Evolutionary conservation across 1,284 basidiomycete species (phyloP).

Genomic region (Omphalotus olearius): DNA sequence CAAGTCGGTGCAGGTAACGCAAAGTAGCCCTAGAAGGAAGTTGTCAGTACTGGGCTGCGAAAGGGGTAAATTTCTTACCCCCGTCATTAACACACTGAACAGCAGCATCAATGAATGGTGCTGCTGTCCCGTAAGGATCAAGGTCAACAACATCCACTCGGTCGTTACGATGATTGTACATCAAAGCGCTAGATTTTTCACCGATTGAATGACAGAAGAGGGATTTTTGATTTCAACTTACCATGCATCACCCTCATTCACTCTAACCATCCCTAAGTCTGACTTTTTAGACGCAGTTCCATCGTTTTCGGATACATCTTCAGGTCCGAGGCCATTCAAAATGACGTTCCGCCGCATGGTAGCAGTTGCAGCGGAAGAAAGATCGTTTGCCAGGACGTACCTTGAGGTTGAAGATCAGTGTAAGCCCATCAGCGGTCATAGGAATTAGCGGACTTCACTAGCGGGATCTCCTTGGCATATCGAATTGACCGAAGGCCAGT

Average conservation of each 20-base stretch:
- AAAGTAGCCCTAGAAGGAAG: slow-evolving; percentile 67
- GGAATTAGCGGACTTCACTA: slow-evolving; percentile 59
- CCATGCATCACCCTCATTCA: slow-evolving; percentile 95
- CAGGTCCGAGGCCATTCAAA: slow-evolving; percentile 73
- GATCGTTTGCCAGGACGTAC: slow-evolving; percentile 91
- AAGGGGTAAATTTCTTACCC: slow-evolving; percentile 43
- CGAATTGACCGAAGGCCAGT: slow-evolving; percentile 95
- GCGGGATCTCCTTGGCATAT: slow-evolving; percentile 96
- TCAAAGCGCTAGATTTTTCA: slow-evolving; percentile 58
- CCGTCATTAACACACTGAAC: slow-evolving; percentile 89
- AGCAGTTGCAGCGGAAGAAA: slow-evolving; percentile 79
- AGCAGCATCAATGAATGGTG: slow-evolving; percentile 95
- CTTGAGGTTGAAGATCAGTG: slow-evolving; percentile 33
- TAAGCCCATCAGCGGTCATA: background rate
- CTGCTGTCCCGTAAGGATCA: slow-evolving; percentile 96
- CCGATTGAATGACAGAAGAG: background rate
- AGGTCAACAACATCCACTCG: slow-evolving; percentile 94
- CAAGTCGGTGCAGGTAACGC: slow-evolving; percentile 96
- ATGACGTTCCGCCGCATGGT: slow-evolving; percentile 89
- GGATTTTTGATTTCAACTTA: slow-evolving; percentile 28
- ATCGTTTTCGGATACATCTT: slow-evolving; percentile 24
- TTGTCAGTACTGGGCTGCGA: slow-evolving; percentile 2
- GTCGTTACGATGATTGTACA: slow-evolving; percentile 84
- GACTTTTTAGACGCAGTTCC: slow-evolving; percentile 14
- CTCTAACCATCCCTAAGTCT: slow-evolving; percentile 57